Percentiles rank a stretch among this genome's conserved stretches.
phyloP scores from a whole-genome alignment of 345 rosid genomes.

The Salix arbutifolia region DNA sequence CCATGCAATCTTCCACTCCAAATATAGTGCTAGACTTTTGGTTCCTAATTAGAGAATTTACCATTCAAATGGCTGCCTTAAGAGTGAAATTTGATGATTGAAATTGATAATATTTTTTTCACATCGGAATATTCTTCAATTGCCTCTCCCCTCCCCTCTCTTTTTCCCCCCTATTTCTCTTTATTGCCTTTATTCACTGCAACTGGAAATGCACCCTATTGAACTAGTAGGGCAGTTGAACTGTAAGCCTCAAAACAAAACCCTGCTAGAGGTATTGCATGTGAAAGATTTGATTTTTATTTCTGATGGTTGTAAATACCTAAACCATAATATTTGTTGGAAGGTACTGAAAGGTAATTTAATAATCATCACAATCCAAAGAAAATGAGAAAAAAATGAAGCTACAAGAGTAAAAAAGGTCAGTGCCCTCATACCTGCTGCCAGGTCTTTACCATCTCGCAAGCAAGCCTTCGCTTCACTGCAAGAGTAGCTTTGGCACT shows the following conservation, averaged over 20 bases:
- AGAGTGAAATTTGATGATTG: no score
- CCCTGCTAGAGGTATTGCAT: not conserved
- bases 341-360: no score
- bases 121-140: not conserved
- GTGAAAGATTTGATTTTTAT: not conserved
- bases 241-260: not conserved
- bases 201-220: not conserved
- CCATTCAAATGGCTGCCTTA: no score
- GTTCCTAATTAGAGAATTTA: no score
- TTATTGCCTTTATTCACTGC: not conserved
- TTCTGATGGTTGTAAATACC: not conserved
- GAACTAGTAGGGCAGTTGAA: not conserved
- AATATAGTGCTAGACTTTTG: no score
- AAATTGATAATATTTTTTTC: not conserved
- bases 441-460: conserved; percentile 99
- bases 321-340: not conserved
- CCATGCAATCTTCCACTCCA: no score
- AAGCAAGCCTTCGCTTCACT: conserved; percentile 96
- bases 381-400: not conserved
- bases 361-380: not conserved
- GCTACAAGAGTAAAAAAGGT: not conserved
- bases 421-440: conserved; percentile 66
- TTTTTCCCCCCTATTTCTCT: not conserved
- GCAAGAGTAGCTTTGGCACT: conserved; percentile 98
- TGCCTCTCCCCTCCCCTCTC: not conserved